Percentiles rank a stretch among this genome's conserved stretches.
These are phyloP conservation scores for Metarhizium humberi DNA, from an alignment of 2,329 filamentous ascomycete genomes.

Conservation along the genomic window DNA sequence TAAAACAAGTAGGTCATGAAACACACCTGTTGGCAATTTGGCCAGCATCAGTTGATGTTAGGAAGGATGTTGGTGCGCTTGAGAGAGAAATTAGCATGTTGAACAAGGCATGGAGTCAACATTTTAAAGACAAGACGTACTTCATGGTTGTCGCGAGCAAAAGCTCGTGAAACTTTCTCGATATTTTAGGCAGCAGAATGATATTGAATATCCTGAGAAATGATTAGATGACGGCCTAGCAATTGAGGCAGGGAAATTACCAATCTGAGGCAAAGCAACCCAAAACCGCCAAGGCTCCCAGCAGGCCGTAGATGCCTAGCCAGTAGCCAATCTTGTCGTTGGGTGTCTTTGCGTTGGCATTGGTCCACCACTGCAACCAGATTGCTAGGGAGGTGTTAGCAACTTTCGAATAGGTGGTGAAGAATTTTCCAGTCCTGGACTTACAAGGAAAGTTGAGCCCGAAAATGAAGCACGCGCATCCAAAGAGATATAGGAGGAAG, in stretches of 20 bases:
- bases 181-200: conserved; percentile 18
- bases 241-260: conserved; percentile 1
- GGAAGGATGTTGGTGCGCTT: conserved; percentile 20
- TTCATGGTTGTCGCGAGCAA: conserved; percentile 21
- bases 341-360: conserved; percentile 9
- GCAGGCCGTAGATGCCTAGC: conserved; percentile 11
- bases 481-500: conserved; percentile 8
- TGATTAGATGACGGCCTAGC: not conserved
- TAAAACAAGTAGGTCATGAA: no score
- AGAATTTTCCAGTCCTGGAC: not conserved
- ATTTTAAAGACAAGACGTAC: not conserved
- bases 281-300: conserved; percentile 9
- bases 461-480: conserved; percentile 9
- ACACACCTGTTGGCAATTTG: conserved; percentile 6
- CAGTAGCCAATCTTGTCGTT: conserved; percentile 12
- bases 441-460: conserved; percentile 12
- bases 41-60: conserved; percentile 26
- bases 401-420: no score
- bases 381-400: conserved; percentile 7
- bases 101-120: not conserved
- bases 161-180: conserved; percentile 12
- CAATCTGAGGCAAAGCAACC: conserved; percentile 9
- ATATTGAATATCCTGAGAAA: conserved; percentile 11
- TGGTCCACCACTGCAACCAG: conserved; percentile 17
- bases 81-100: not conserved